These are phyloP conservation scores for Fusarium nodosum DNA, from an alignment of 2,329 filamentous ascomycete genomes.

Conservation along the genomic window DNA sequence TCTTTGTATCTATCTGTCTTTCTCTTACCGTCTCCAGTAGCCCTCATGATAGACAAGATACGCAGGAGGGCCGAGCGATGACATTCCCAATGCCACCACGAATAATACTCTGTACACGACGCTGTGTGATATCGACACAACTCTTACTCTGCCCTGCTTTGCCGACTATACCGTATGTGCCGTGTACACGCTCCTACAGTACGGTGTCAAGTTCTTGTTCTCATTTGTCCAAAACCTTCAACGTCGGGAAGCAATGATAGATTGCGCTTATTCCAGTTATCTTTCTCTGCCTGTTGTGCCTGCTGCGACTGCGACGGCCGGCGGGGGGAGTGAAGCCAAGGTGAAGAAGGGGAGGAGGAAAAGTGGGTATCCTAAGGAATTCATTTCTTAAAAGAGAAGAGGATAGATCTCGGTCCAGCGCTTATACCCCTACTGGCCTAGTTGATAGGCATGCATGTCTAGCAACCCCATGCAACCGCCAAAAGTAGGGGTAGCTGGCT, in stretches of 20 bases:
- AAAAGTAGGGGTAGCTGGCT: constrained; percentile 2
- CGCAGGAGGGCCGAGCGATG: constrained; percentile 26
- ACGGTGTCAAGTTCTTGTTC: constrained; percentile 9
- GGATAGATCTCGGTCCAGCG: constrained; percentile 15
- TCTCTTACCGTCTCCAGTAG: neutral
- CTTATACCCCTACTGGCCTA: constrained; percentile 3
- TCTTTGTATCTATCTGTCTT: constrained; percentile 6
- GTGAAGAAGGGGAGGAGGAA: neutral
- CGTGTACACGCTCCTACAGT: neutral
- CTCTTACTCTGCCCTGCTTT: neutral
- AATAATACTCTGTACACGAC: neutral
- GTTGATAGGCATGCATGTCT: constrained; percentile 1
- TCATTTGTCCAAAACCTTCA: neutral
- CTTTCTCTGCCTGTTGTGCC: neutral
- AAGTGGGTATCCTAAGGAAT: constrained; percentile 13
- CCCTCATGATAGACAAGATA: constrained; percentile 7
- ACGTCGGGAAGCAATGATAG: neutral
- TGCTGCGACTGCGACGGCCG: neutral
- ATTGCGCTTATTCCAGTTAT: neutral
- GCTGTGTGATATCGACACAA: constrained; percentile 3
- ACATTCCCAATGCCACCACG: constrained; percentile 8
- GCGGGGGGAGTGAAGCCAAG: neutral
- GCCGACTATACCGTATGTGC: neutral
- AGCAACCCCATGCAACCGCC: constrained; percentile 1
- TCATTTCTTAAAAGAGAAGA: constrained; percentile 6